Evolutionary conservation across 805 yeast genomes (phyloP), one percentile per base, ranked within the genome.

Genomic region (Hanseniaspora pseudoguilliermondii): DNA sequence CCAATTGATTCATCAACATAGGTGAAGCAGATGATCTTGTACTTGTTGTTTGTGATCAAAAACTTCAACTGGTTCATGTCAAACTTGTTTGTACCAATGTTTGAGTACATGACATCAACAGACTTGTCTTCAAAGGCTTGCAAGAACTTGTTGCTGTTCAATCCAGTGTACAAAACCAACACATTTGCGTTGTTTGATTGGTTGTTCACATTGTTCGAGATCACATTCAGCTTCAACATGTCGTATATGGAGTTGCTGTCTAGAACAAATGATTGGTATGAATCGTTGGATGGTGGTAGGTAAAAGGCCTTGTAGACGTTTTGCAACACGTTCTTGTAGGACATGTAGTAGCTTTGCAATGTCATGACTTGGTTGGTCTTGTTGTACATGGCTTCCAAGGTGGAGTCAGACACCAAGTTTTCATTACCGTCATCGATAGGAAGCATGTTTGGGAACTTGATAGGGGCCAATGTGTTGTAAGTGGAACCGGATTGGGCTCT

Each of bases 1-100:
- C 95, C 95, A 38, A 97, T 88, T 1, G 96, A 88, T 47, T 97
- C 93, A 69, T 93, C 98, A 40, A 93, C 96, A 63, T 91, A 97
- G 43, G 97, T 91, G 64, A 90, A 78, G 49, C 95, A 87, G 62
- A 91, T 76, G 54, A 86, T 77, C 60, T 78, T 67, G 73, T 84
- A 91, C 58, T 73, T 69, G 53, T 75, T 73, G 9, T 68, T 55
- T 57, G 69, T 65, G 66, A 90, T 75, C 57, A 80, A 77, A 11
- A 71, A 66, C 29, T 49, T 55, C 23, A 55, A 39, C 65, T 81
- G 84, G 46, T 90, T 71, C 49, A 72, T 68, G 2, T 69, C 75
- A 25, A 80, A 66, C 34, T 84, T 77, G 20, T 86, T 86, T 38
- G 75, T 76, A 57, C 97, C 97, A 56, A 86, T 74, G 35, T 78